Evolutionary conservation across 2,329 filamentous ascomycete species (phyloP), one percentile per base, ranked within the genome.

Genomic region (Alternaria triticina): DNA sequence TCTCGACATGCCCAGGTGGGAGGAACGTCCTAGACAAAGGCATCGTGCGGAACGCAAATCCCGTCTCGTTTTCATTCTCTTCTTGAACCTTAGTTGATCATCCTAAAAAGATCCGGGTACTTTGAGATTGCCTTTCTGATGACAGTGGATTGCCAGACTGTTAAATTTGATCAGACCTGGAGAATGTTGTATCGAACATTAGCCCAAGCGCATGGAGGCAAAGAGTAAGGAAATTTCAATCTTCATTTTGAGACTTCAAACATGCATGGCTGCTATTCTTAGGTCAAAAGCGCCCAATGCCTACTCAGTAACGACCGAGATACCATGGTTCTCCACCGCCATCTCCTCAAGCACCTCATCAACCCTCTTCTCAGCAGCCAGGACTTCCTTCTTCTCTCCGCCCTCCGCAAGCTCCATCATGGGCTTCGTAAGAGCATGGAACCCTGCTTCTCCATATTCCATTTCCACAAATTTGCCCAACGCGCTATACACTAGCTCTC

Each of bases 401-500:
- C 44, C 61, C 1, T 60, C 33, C 11, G 44, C 47, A 3, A 58
- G 36, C 5, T 61, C 66, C 54, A 75, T n/a, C 70, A 74, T 73
- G 10, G 50, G 64, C 33, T 54, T 66, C 6, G 65, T 68, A 13
- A 68, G 22, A n/a, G 56, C 54, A 57, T 70, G 67, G 28, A 69
- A 68, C 13, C 73, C 74, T 4, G 56, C 59, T 36, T 67, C 60
- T 5, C 74, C 74, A 43, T 74, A 70, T 57, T 79, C 77, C 22
- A 77, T 59, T 28, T 79, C 77, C 58, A 51, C 62, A 23, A 67
- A 76, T 25, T 57, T 61, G 4, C 74, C 75, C 2, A 47, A n/a
- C 4, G 74, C 68, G 13, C 68, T 73, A 40, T 74, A 74, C 17
- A 77, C 58, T 49, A 77, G 28, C 62, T 75, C 64, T 4, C 74